Conservation (phyloP, 106 monocot genomes). For the Posidonia australis region DNA sequence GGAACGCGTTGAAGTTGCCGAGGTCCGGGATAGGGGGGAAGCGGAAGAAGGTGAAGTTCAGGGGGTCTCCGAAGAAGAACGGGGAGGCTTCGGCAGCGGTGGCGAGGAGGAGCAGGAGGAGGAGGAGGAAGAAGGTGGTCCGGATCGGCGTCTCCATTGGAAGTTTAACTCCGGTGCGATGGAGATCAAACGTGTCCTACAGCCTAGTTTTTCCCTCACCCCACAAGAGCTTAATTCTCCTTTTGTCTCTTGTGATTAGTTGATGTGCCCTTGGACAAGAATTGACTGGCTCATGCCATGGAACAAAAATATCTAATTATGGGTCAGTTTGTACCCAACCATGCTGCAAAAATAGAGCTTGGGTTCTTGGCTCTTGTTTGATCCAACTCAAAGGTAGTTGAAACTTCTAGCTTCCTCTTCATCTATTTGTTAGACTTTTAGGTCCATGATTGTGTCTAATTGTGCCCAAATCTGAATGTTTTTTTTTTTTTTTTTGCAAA, state of each 20-base stretch:
- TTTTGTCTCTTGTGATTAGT: neutral
- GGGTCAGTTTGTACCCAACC: neutral
- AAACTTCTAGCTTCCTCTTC: neutral
- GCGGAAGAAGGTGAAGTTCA: too few species aligned
- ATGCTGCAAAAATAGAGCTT: neutral
- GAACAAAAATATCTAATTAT: neutral
- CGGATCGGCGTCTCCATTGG: neutral
- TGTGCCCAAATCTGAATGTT: too few species aligned
- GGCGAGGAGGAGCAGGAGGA: neutral
- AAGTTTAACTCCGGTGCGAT: neutral
- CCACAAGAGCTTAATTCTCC: too few species aligned
- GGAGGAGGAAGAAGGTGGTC: conserved; percentile 1
- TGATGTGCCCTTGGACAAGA: too few species aligned
- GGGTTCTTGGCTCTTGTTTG: neutral
- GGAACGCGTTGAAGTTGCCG: neutral
- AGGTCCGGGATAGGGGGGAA: too few species aligned
- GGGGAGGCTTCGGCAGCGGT: neutral
- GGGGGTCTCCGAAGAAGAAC: too few species aligned
- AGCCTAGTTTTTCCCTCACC: neutral
- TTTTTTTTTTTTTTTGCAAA: too few species aligned
- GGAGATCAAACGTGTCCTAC: neutral
- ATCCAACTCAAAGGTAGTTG: neutral
- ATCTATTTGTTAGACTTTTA: too few species aligned
- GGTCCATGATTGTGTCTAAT: too few species aligned
- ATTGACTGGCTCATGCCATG: too few species aligned